phyloP scores from a whole-genome alignment of 2,329 filamentous ascomycete genomes.

The Talaromyces verruculosus region DNA sequence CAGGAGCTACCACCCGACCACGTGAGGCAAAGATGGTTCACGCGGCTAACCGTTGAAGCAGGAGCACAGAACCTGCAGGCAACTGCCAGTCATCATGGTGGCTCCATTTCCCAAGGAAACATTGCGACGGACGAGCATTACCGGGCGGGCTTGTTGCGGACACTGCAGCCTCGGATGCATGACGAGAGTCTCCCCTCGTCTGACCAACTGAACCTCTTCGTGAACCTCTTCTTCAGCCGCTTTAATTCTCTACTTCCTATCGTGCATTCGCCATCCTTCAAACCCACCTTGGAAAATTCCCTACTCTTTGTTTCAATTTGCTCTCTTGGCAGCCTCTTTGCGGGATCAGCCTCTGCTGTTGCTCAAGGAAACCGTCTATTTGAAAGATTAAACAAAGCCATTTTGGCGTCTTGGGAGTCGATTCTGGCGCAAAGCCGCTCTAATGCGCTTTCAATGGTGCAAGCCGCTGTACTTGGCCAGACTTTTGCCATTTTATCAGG shows the following conservation, averaged over 20 bases:
- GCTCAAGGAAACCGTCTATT: neutral
- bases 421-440: neutral
- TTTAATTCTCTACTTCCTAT: neutral
- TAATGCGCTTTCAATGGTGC: neutral
- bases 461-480: neutral
- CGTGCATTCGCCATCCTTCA: neutral
- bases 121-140: neutral
- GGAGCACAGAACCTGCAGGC: neutral
- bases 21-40: neutral
- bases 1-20: neutral
- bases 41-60: neutral
- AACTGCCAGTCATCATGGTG: neutral
- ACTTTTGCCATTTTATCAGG: conserved; percentile 2
- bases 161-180: neutral
- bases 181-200: neutral
- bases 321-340: neutral
- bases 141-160: neutral
- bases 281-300: neutral
- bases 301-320: neutral
- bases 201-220: neutral
- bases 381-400: neutral
- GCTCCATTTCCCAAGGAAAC: neutral
- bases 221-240: neutral
- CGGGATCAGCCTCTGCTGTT: neutral
- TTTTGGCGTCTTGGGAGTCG: neutral